Conservation (phyloP, 768 basidiomycete species). For the Phylloporus sp. region DNA sequence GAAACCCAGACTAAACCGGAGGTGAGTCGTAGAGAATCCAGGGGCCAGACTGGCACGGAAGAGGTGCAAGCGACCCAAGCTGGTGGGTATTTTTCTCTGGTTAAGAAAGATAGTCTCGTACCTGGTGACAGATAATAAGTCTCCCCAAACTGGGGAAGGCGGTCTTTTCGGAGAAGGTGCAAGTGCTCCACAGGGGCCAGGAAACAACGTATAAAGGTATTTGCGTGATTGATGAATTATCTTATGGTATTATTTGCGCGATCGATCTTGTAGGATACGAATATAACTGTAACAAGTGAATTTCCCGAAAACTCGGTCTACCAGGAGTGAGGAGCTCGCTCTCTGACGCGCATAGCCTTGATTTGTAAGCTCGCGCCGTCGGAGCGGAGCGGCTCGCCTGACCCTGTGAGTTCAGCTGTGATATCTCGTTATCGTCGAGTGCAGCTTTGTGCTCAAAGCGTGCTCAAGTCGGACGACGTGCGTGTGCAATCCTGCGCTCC, state of each 20-base stretch:
- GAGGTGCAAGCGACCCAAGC: background rate
- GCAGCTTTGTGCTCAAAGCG: conserved; percentile 5
- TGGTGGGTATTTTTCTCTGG: background rate
- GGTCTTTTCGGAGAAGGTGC: background rate
- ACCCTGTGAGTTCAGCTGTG: too few species aligned
- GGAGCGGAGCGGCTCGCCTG: conserved; percentile 5
- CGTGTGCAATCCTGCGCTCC: background rate
- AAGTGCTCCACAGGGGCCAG: conserved; percentile 4
- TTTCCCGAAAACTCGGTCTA: background rate
- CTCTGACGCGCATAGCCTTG: conserved; percentile 2
- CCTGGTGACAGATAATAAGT: background rate
- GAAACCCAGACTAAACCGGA: background rate
- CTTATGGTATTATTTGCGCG: too few species aligned
- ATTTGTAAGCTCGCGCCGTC: conserved; percentile 5
- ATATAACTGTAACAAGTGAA: background rate
- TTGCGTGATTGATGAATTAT: background rate
- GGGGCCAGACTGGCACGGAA: background rate
- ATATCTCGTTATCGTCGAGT: conserved; percentile 1
- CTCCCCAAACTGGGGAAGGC: background rate
- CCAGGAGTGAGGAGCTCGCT: too few species aligned
- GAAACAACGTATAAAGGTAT: background rate
- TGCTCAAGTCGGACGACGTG: conserved; percentile 6
- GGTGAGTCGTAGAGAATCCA: background rate
- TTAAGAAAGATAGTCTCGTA: background rate
- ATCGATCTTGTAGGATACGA: too few species aligned